Base-by-base conservation (phyloP, 768 basidiomycete species). In the Clathrus columnatus region DNA sequence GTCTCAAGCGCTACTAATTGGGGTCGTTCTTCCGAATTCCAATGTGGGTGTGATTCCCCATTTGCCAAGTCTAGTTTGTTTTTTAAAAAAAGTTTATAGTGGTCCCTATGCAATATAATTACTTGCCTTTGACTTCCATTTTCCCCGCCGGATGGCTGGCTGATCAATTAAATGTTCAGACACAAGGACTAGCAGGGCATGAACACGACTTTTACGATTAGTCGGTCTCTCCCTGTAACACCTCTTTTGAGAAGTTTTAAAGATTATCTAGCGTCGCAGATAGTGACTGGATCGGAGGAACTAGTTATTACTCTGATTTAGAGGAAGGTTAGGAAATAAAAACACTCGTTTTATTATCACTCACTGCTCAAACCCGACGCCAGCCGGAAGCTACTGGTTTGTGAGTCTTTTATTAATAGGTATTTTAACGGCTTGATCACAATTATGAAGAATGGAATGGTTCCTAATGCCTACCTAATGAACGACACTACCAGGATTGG, bases 341-440 rank as follows among this genome's bases (percentile, higher is more conserved):
- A 10, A 5, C 48, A 5, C 30, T 14, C 30, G 21, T 20, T 27
- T 51, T 8, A 24, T 4, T 41, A 16, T 36, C 26, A 3, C 21
- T 36, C 50, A 8, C 3, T 17, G 7, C 16, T 24, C n/a, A 7
- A 8, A 5, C 30, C 17, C 14, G 18, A 14, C 18, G 17, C 17
- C 28, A 80, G 79, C 78, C 59, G 78, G 78, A 48, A 79, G 77
- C 64, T 80, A 80, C 59, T 79, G 77, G 79, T 80, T 78, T 74
- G 78, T 75, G 58, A 48, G 75, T 74, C 10, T 7, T 27, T 30
- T 51, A 27, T 24, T 51, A 26, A 0, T 24, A 27, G 26, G 21
- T 24, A 26, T 18, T 10, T 24, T n/a, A 21, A 20, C 30, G 14
- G 23, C 41, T 14, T 27, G 30, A n/a, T 27, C 11, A 28, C 46